These are phyloP conservation scores for Daedalea quercina DNA, from an alignment of 768 basidiomycete species.

Conservation along the genomic window DNA sequence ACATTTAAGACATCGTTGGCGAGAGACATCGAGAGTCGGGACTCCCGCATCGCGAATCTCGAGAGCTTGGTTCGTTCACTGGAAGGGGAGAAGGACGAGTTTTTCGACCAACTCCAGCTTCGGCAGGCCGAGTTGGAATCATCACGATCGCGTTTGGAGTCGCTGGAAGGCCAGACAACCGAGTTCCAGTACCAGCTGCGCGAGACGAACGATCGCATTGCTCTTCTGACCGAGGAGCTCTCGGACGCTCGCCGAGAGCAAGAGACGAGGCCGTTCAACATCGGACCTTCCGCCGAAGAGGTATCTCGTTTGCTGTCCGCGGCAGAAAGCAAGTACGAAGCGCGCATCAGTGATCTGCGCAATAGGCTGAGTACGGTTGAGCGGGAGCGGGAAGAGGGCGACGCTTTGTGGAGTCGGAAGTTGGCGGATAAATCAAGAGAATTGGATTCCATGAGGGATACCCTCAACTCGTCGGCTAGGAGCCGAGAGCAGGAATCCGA, in stretches of 20 bases:
- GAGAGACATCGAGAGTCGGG: slow-evolving; percentile 58
- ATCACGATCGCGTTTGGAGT: slow-evolving; percentile 67
- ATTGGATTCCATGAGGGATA: slow-evolving; percentile 60
- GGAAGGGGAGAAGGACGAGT: slow-evolving; percentile 63
- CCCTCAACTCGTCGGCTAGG: slow-evolving; percentile 51
- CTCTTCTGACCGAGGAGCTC: slow-evolving; percentile 67
- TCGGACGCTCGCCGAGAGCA: slow-evolving; percentile 56
- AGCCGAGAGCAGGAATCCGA: slow-evolving; percentile 55
- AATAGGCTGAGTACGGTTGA: slow-evolving; percentile 58
- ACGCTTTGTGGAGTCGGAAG: slow-evolving; percentile 86
- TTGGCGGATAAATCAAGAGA: slow-evolving; percentile 74
- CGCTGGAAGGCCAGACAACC: slow-evolving; percentile 67
- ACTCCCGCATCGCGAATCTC: slow-evolving; percentile 57
- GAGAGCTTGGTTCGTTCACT: slow-evolving; percentile 67
- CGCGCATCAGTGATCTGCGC: slow-evolving; percentile 65
- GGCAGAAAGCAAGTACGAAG: slow-evolving; percentile 71
- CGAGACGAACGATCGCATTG: slow-evolving; percentile 68
- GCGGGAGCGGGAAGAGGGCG: slow-evolving; percentile 79
- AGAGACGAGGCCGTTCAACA: slow-evolving; percentile 34
- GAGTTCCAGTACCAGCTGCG: slow-evolving; percentile 85
- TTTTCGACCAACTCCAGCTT: slow-evolving; percentile 84
- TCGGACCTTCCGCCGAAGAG: slow-evolving; percentile 52
- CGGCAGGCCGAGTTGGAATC: slow-evolving; percentile 90
- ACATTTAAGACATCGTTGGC: slow-evolving; percentile 51
- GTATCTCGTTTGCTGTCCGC: slow-evolving; percentile 68